Percentiles rank a stretch among this genome's conserved stretches.
Conservation (phyloP, 768 basidiomycete species). For the Lentinula sp. region DNA sequence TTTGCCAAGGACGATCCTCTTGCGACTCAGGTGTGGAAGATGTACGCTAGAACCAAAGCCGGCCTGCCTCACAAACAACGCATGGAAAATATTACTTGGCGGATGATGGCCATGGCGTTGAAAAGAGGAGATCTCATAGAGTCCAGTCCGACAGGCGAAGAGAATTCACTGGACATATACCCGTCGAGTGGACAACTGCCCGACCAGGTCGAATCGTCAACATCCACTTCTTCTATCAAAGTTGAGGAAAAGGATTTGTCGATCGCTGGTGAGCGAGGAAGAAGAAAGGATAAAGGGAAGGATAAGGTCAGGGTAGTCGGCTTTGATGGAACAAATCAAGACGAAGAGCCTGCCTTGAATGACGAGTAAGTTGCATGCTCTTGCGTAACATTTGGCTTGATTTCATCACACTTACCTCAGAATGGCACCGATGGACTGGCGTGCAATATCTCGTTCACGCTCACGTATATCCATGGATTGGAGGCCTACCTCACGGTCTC, state of each 20-base stretch:
- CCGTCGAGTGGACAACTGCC: conserved; percentile 1
- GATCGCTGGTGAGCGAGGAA: conserved; percentile 52
- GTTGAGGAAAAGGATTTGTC: conserved; percentile 15
- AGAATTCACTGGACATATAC: conserved; percentile 48
- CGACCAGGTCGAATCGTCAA: neutral
- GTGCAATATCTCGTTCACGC: conserved; percentile 84
- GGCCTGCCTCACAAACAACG: conserved; percentile 85
- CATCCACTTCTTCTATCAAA: neutral
- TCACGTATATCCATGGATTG: conserved; percentile 92
- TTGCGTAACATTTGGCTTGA: conserved; percentile 9
- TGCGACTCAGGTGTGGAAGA: conserved; percentile 95
- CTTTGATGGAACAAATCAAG: conserved; percentile 73
- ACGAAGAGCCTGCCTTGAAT: conserved; percentile 39
- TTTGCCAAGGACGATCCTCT: conserved; percentile 83
- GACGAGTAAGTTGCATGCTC: conserved; percentile 57
- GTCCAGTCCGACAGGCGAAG: conserved; percentile 48
- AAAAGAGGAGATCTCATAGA: conserved; percentile 35
- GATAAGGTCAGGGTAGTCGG: conserved; percentile 72
- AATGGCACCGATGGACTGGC: conserved; percentile 84
- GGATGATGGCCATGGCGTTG: conserved; percentile 95
- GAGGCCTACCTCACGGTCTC: conserved; percentile 72
- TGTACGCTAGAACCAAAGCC: conserved; percentile 90
- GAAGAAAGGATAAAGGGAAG: conserved; percentile 78
- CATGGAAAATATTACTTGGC: conserved; percentile 98
- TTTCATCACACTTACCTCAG: conserved; percentile 21